Evolutionary conservation across 2,329 filamentous ascomycete species (phyloP), one percentile per base, ranked within the genome.

Genomic region (Phyllosticta citribraziliensis): DNA sequence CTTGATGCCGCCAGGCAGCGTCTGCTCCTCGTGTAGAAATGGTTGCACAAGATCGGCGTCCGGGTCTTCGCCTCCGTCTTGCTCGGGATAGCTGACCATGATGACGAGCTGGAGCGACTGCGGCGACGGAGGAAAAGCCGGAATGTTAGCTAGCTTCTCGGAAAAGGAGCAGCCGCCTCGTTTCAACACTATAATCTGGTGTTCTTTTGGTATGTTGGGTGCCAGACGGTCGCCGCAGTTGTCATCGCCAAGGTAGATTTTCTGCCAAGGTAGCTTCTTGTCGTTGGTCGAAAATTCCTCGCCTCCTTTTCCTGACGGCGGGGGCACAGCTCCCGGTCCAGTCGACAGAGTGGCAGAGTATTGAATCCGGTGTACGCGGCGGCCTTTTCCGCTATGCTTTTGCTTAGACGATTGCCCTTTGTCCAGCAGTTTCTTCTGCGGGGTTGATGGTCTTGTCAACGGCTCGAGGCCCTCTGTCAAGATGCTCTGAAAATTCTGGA

Each of bases 121-220:
- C 0, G 78, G 72, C 0, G 80, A 78, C 0, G 88, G 86, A 1
- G 85, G 80, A 70, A 87, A 93, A 10, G 84, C 83, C 0, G 93
- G 91, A n/a, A 97, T 91, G 65, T 90, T 92, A 57, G 82, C 80
- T 0, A 97, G 76, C 73, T 99, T 99, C 27, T 87, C 77, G 40
- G 84, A 87, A 73, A 97, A 97, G 24, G 83, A 88, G 76, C 94
- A 99, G 0, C 84, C 85, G 50, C 94, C 93, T 5, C 94, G 85
- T 27, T 84, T 85, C 67, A 97, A 80, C 56, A 96, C 83, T 63
- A 99, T 85, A 63, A 97, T 79, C 57, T 96, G 87, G 74, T 96
- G 75, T 1, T 72, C 75, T 51, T 77, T 78, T 0, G 78, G 79
- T 2, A 85, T 73, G 8, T 77, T 72, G 1, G 78, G 67, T 12